Conservation (phyloP, 1,284 basidiomycete genomes). For the Rugosomyces carneus region DNA sequence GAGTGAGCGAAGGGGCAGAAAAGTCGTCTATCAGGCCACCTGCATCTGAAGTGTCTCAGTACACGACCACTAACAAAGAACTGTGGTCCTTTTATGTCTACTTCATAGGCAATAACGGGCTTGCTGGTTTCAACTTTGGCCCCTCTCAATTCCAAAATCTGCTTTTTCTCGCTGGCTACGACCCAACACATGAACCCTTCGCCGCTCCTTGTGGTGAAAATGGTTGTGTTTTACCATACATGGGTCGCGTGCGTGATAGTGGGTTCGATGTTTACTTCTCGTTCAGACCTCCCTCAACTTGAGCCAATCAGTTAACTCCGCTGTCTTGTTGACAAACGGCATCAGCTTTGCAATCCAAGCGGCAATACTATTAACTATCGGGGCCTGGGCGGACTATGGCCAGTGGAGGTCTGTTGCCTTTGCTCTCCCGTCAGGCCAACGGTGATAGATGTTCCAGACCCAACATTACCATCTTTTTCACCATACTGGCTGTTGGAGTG, state of each 20-base stretch:
- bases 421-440: background rate
- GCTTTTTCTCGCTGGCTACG: constrained; percentile 65
- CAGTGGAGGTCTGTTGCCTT: constrained; percentile 49
- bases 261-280: constrained; percentile 19
- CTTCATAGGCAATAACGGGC: constrained; percentile 68
- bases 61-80: constrained; percentile 33
- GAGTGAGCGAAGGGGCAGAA: background rate
- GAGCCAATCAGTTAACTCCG: constrained; percentile 57
- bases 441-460: constrained; percentile 37
- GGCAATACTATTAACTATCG: constrained; percentile 55
- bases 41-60: background rate
- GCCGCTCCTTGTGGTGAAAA: constrained; percentile 44
- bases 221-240: constrained; percentile 60
- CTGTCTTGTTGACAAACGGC: constrained; percentile 71
- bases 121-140: constrained; percentile 71
- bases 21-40: background rate
- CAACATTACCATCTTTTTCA: constrained; percentile 76
- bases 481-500: constrained; percentile 58
- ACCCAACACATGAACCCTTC: constrained; percentile 53
- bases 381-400: constrained; percentile 77
- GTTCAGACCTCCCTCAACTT: background rate
- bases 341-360: constrained; percentile 73
- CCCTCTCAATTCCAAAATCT: constrained; percentile 75
- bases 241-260: constrained; percentile 60
- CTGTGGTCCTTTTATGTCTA: constrained; percentile 71